Conservation (phyloP, 176 grass and related monocot genomes). For the Coix lacrymajobi region DNA sequence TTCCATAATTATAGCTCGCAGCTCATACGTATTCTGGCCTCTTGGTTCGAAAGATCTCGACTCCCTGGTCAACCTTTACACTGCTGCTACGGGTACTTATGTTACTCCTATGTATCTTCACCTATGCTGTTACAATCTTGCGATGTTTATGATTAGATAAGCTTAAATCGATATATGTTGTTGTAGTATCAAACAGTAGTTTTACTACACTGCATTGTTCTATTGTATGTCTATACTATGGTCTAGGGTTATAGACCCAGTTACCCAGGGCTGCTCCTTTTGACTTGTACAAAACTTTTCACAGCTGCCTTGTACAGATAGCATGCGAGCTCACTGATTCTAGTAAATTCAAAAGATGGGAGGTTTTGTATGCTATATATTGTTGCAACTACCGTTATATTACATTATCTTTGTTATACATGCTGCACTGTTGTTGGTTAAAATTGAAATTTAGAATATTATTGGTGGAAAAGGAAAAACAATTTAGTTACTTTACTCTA, state of each 20-base stretch:
- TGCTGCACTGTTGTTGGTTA: neutral
- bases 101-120: neutral
- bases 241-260: neutral
- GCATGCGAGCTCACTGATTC: neutral
- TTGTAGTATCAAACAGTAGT: neutral
- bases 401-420: neutral
- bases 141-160: neutral
- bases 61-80: conserved; percentile 61
- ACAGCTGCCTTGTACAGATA: neutral
- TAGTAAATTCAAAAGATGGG: neutral
- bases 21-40: conserved; percentile 35
- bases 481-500: neutral
- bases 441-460: neutral
- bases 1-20: conserved; percentile 54
- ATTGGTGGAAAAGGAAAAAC: neutral
- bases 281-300: neutral
- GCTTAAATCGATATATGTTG: neutral
- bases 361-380: neutral
- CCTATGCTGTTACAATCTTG: neutral
- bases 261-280: neutral
- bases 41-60: conserved; percentile 53
- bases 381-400: neutral
- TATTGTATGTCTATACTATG: neutral
- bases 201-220: neutral
- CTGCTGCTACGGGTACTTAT: conserved; percentile 51